phyloP scores from a whole-genome alignment of 495 filamentous ascomycete species.

The Lepraria neglecta region DNA sequence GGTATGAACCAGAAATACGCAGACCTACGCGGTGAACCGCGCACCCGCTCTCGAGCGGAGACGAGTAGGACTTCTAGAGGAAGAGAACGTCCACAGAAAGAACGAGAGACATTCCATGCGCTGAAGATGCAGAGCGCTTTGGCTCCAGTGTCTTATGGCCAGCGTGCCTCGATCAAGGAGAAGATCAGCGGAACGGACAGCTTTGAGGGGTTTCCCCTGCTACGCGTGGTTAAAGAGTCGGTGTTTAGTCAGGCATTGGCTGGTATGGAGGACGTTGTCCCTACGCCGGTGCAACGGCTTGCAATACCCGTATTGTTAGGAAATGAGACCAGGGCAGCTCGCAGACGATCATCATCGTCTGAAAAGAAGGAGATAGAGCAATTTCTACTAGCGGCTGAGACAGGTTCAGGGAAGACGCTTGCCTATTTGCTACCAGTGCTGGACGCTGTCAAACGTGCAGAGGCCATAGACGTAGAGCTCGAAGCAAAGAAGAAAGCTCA shows the following conservation, averaged over 20 bases:
- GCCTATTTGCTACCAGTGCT: constrained; percentile 80
- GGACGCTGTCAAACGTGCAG: constrained; percentile 74
- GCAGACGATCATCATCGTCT: constrained; percentile 25
- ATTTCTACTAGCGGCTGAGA: constrained; percentile 89
- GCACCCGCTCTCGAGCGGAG: constrained; percentile 37
- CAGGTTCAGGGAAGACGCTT: constrained; percentile 92
- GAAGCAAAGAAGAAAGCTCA: constrained; percentile 44
- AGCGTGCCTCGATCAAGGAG: constrained; percentile 61
- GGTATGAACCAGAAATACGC: constrained; percentile 72
- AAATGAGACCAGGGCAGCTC: constrained; percentile 31
- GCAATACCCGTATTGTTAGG: constrained; percentile 76
- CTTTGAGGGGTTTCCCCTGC: constrained; percentile 72
- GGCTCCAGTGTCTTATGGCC: constrained; percentile 63
- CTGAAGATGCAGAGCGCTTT: constrained; percentile 90
- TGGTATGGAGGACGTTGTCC: constrained; percentile 61
- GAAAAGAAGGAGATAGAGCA: constrained; percentile 44
- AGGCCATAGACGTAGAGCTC: constrained; percentile 54
- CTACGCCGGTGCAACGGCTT: constrained; percentile 82
- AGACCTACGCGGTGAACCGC: constrained; percentile 44
- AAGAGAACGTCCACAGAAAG: constrained; percentile 35
- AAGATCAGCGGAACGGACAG: constrained; percentile 60
- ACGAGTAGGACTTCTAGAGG: constrained; percentile 35
- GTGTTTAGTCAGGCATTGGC: constrained; percentile 63
- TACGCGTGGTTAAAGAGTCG: constrained; percentile 67
- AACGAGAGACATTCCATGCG: constrained; percentile 61